These are phyloP conservation scores for Tagetes erecta DNA, from an alignment of 129 eudicot genomes.

Conservation along the genomic window DNA sequence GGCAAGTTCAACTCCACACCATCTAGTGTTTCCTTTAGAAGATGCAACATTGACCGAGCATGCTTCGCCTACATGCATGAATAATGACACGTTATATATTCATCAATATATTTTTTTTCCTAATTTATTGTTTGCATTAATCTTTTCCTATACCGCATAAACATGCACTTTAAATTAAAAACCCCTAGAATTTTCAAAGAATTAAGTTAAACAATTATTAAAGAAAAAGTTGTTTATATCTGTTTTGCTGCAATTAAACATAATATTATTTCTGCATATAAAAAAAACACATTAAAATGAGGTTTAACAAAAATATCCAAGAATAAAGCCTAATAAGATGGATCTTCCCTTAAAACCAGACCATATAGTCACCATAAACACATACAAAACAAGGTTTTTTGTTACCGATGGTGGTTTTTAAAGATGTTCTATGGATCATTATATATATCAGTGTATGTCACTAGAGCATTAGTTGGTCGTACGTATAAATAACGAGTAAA, in stretches of 20 bases:
- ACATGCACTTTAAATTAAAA: neutral
- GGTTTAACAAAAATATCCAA: neutral
- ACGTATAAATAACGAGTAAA: neutral
- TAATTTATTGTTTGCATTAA: neutral
- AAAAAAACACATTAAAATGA: neutral
- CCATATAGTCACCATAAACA: slow-evolving; percentile 1
- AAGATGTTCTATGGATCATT: neutral
- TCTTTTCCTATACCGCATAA: neutral
- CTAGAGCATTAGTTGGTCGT: neutral
- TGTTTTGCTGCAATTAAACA: neutral
- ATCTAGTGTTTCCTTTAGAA: slow-evolving; percentile 75
- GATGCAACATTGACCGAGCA: slow-evolving; percentile 87
- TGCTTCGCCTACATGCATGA: slow-evolving; percentile 71
- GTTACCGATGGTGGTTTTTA: neutral
- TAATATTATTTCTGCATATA: neutral
- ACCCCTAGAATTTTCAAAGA: neutral
- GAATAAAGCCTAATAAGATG: slow-evolving; percentile 14
- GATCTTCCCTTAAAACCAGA: slow-evolving; percentile 23
- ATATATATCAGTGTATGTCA: neutral
- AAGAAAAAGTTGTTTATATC: neutral
- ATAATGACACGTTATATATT: slow-evolving; percentile 24
- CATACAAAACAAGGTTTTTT: neutral
- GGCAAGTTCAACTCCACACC: slow-evolving; percentile 51
- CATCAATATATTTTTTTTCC: neutral
- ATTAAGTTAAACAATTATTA: neutral